Evolutionary conservation across 2,329 filamentous ascomycete genomes (phyloP), one percentile per base, ranked within the genome.

Genomic region (Xylariaceae sp.): DNA sequence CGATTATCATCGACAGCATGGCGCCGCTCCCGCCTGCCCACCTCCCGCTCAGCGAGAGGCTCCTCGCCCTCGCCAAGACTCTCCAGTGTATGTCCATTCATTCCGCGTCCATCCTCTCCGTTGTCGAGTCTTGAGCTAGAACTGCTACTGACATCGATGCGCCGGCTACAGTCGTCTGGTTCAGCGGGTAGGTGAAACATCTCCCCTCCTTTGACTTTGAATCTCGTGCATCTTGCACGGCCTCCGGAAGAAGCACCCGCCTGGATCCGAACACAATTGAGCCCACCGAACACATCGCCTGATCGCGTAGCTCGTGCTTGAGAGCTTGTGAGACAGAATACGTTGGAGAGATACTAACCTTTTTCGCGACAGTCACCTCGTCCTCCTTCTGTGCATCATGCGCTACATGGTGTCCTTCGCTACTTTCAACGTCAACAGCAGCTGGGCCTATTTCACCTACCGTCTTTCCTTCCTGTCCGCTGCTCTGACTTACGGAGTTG

Each of bases 401-500:
- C 89, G 92, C 73, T 99, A 97, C 76, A 77, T 81, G 64, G 75
- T 97, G 63, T 95, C 92, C 53, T 96, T 91, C 80, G 77, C 97
- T 60, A 88, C 88, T 71, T 89, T 97, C 82, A 95, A 96, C 82
- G 92, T 86, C 75, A 88, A 88, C 73, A 87, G 86, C 59, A 78
- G 84, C 72, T 85, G 86, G 80, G 92, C 93, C 52, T 82, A 84
- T 66, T 87, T 94, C 75, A 88, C 88, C 59, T 99, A 99, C 80
- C 92, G 94, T 70, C 84, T 88, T 57, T 90, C 92, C 59, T 99
- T 99, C 74, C 67, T 97, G 68, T 88, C 92, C 2, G 94, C 94
- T 4, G 91, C 92, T 52, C 85, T 86, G 53, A 97, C 94, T 9
- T 99, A 99, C 76, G 93, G 94, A 66, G 97, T 99, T 67, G 94